These are phyloP conservation scores for Miscanthus lutarioriparius DNA, from an alignment of 176 grass and related monocot genomes.

Conservation along the genomic window DNA sequence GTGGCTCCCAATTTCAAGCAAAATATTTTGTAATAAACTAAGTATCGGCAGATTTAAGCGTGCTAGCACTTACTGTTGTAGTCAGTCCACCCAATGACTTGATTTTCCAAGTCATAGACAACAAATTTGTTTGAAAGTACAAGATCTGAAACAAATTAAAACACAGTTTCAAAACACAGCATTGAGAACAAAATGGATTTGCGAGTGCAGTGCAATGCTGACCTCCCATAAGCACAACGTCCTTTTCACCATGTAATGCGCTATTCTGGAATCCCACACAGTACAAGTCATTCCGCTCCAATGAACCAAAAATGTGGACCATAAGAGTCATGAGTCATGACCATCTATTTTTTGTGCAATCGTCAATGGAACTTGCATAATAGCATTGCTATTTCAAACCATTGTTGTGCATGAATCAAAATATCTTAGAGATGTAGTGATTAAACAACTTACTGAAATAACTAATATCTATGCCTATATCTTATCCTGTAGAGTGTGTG, in stretches of 20 bases:
- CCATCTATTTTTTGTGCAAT: background rate
- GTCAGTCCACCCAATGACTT: conserved; percentile 83
- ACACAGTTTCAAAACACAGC: background rate
- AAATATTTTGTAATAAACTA: conserved; percentile 19
- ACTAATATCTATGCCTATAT: background rate
- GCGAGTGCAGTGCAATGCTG: conserved; percentile 3
- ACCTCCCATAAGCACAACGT: conserved; percentile 94
- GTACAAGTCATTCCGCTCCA: conserved; percentile 53
- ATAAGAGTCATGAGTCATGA: background rate
- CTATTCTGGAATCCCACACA: conserved; percentile 95
- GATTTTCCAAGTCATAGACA: conserved; percentile 93
- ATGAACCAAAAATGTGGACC: background rate
- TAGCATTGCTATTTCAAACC: background rate
- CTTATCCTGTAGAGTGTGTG: background rate
- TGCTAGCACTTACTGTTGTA: conserved; percentile 86
- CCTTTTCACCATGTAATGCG: conserved; percentile 71
- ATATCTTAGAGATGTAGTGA: background rate
- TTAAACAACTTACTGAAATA: background rate
- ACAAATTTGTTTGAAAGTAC: conserved; percentile 91
- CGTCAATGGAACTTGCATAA: background rate
- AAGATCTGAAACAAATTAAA: conserved; percentile 82
- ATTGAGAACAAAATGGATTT: conserved; percentile 2
- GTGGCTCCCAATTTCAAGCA: background rate
- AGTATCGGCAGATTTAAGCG: conserved; percentile 4
- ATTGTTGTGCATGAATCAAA: background rate